Evolutionary conservation across 345 rosid genomes (phyloP), one percentile per base, ranked within the genome.

Genomic region (Arabis alpina): DNA sequence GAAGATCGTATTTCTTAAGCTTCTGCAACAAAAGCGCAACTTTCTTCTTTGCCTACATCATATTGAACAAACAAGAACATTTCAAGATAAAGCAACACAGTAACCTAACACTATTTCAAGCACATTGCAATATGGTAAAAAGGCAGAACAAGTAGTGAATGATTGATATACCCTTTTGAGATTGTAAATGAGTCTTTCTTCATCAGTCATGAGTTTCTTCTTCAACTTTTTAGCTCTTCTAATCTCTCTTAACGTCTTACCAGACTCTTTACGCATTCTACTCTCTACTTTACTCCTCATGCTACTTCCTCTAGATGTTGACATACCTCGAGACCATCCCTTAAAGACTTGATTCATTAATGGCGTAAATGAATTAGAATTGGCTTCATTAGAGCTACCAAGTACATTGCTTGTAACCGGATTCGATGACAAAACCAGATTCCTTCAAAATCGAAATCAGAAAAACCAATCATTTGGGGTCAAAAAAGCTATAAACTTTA

Each of bases 191-290:
- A 87, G 93, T 65, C 97, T 80, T 86, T 93, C 97, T 75, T 93
- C 96, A 79, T 91, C 98, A 30, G 96, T 89, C 98, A 93, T 93
- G 68, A 93, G 88, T 76, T 93, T 91, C 88, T 85, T 89, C 85
- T 88, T 89, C 77, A 91, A 64, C 68, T 87, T 93, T 66, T 85
- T 87, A 3, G 97, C 97, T 77, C 97, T 91, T 54, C 97, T 75
- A 71, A 91, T 84, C 89, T 93, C 98, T 74, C 90, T 83, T 8
- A 87, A 66, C 4, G 96, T 89, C 76, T 91, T 93, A 11, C 98
- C 93, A 0, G 97, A 87, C 80, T 93, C 98, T 62, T 82, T 91
- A 40, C 85, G 84, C 96, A 93, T 91, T 66, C 96, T 76, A 54
- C 80, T 85, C 86, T 93, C 97, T 10, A 93, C 97, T 86, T 86